Base-by-base conservation (phyloP, 805 yeast species). In the Geotrichum ghanense region DNA sequence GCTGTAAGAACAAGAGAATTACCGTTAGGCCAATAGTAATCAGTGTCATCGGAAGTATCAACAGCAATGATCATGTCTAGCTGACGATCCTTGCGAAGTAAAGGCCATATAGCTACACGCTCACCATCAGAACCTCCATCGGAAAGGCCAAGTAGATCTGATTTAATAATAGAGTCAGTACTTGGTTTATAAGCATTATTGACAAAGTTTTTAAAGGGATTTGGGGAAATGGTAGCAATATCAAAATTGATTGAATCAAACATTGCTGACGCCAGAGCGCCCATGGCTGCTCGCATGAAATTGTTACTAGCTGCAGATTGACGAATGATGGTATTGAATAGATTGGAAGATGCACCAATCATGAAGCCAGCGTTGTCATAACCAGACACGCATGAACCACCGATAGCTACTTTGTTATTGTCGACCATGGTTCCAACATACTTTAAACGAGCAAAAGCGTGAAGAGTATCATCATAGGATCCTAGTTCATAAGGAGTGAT, bases 51-150 rank as follows among this genome's bases (percentile, higher is more conserved):
- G 3, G 57, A 51, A 41, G 58, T 53, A 48, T 60, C 64, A 48
- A 60, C 53, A 0, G 89, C 81, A 52, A 84, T 70, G 6, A 83
- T 65, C 12, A 78, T 68, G 58, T 84, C 92, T 25, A 81, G 65
- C n/a, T 70, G 62, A 58, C 86, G 68, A 41, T 74, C 73, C 4
- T 76, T 74, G 52, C 80, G 82, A 22, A 82, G 55, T 44, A 84
- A 67, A 2, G 90, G 85, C 25, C 72, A 65, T 31, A 80, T 61
- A 0, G 94, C 92, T 17, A 84, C 69, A 56, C 82, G 82, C 61
- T 82, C 87, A 7, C 71, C 68, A 60, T 83, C 90, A 60, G 79
- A 86, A 25, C 92, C 94, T 41, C 94, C 94, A 59, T 84, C 94
- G 24, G 76, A 85, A 49, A 84, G 65, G 48, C 61, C 48, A 44